Evolutionary conservation across 345 rosid genomes (phyloP).

Genomic region (Acer saccharum): DNA sequence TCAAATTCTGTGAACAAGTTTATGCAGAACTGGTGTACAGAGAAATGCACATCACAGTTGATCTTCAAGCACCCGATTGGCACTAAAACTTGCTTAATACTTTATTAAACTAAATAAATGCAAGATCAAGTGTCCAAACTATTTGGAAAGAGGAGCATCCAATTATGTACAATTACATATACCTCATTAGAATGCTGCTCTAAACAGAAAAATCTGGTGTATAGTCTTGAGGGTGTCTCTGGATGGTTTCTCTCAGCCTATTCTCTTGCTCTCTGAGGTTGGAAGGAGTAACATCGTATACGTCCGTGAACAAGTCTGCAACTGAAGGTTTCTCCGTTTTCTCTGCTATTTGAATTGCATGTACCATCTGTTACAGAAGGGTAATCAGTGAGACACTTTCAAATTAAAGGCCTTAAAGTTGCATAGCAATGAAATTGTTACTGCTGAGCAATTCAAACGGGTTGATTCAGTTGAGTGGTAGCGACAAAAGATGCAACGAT

Average conservation of each 20-base stretch:
- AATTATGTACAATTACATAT: not conserved
- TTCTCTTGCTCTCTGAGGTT: slow-evolving; percentile 76
- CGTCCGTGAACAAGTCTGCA: slow-evolving; percentile 66
- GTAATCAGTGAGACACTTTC: not conserved
- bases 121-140: slow-evolving; percentile 5
- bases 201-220: slow-evolving; percentile 69
- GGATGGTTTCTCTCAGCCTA: slow-evolving; percentile 52
- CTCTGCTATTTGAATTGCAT: slow-evolving; percentile 80
- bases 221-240: slow-evolving; percentile 65
- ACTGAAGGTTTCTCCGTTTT: slow-evolving; percentile 68
- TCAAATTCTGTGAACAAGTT: too few relatives aligned
- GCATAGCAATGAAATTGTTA: not conserved
- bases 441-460: not conserved
- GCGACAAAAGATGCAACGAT: not conserved
- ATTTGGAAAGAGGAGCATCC: not conserved
- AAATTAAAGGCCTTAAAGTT: slow-evolving; percentile 1
- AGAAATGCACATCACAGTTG: not conserved
- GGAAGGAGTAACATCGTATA: slow-evolving; percentile 64
- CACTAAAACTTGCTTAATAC: not conserved
- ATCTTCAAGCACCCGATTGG: not conserved
- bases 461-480: too few relatives aligned
- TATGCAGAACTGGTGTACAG: not conserved
- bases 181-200: not conserved
- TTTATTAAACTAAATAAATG: not conserved
- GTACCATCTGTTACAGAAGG: slow-evolving; percentile 53